Percentiles rank a stretch among this genome's conserved stretches.
Conservation (phyloP, 495 filamentous ascomycete species). For the Penicillium paradoxum region DNA sequence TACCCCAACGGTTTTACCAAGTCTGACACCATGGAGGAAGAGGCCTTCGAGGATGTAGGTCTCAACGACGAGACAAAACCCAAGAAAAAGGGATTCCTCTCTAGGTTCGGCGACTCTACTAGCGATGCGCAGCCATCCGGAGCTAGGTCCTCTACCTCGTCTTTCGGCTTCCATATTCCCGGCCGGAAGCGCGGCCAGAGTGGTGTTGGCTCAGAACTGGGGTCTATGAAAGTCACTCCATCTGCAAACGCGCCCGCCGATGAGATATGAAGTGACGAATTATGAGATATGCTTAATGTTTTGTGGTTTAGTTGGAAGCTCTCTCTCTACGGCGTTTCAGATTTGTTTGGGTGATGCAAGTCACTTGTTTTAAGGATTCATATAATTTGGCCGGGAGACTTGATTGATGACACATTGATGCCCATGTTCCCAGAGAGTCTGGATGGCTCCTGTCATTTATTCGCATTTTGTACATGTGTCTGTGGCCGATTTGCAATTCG, state of each 20-base stretch:
- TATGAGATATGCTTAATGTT: background rate
- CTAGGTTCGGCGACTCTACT: slow-evolving; percentile 69
- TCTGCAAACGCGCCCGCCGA: slow-evolving; percentile 23
- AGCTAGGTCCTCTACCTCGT: slow-evolving; percentile 44
- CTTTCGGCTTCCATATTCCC: slow-evolving; percentile 59
- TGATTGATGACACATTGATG: background rate
- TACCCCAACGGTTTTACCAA: slow-evolving; percentile 48
- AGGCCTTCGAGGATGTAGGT: slow-evolving; percentile 86
- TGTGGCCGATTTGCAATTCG: background rate
- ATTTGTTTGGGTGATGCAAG: slow-evolving; percentile 1
- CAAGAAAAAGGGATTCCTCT: slow-evolving; percentile 81
- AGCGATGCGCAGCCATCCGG: slow-evolving; percentile 35
- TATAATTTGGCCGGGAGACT: slow-evolving; percentile 1
- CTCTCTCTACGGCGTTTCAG: slow-evolving; percentile 12
- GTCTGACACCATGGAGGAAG: slow-evolving; percentile 61
- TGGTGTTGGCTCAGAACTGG: slow-evolving; percentile 65
- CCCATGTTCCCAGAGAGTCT: background rate
- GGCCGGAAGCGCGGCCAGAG: slow-evolving; percentile 72
- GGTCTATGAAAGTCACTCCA: slow-evolving; percentile 43
- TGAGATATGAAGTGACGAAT: slow-evolving; percentile 18
- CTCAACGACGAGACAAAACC: slow-evolving; percentile 68
- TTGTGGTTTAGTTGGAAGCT: background rate
- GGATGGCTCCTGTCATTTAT: background rate
- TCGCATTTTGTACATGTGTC: slow-evolving; percentile 8
- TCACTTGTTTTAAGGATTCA: background rate